Conservation (phyloP, 179 eudicot species). For the Silene coronaria region DNA sequence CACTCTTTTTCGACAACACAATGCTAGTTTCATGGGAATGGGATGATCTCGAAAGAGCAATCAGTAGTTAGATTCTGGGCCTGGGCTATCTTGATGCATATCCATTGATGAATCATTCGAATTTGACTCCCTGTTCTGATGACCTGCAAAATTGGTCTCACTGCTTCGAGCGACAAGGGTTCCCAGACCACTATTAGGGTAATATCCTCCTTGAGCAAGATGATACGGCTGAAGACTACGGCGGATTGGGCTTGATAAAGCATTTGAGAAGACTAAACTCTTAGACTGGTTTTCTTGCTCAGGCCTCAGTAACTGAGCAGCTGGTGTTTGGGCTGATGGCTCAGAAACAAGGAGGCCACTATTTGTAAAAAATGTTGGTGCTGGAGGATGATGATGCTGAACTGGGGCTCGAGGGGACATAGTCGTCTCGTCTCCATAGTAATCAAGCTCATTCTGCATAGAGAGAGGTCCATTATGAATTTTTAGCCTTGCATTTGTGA, state of each 20-base stretch:
- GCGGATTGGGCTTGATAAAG: constrained; percentile 79
- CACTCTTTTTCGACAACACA: too few species aligned
- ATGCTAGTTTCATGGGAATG: constrained; percentile 1
- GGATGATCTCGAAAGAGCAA: constrained; percentile 7
- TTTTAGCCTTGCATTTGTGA: not conserved
- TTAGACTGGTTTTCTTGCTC: constrained; percentile 61
- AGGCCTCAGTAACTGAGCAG: constrained; percentile 22
- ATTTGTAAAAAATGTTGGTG: constrained; percentile 20
- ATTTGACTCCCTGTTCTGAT: constrained; percentile 43
- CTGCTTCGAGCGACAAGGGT: constrained; percentile 13
- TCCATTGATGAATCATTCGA: constrained; percentile 77
- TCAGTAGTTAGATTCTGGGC: constrained; percentile 57
- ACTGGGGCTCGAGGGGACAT: constrained; percentile 54
- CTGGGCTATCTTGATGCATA: constrained; percentile 81
- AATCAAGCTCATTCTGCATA: constrained; percentile 66
- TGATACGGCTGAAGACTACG: constrained; percentile 73
- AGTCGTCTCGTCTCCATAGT: constrained; percentile 49
- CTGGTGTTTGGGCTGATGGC: constrained; percentile 24
- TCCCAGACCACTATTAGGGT: constrained; percentile 22
- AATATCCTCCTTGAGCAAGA: constrained; percentile 44
- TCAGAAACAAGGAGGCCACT: constrained; percentile 29
- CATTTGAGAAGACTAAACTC: constrained; percentile 71
- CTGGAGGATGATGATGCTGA: constrained; percentile 17
- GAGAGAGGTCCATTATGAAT: not conserved
- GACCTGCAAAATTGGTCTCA: constrained; percentile 28